A percentile compares a stretch with the other conserved stretches of the same genome.
Evolutionary conservation across 148 eudicot genomes (phyloP).

Genomic region (Cornus florida): DNA sequence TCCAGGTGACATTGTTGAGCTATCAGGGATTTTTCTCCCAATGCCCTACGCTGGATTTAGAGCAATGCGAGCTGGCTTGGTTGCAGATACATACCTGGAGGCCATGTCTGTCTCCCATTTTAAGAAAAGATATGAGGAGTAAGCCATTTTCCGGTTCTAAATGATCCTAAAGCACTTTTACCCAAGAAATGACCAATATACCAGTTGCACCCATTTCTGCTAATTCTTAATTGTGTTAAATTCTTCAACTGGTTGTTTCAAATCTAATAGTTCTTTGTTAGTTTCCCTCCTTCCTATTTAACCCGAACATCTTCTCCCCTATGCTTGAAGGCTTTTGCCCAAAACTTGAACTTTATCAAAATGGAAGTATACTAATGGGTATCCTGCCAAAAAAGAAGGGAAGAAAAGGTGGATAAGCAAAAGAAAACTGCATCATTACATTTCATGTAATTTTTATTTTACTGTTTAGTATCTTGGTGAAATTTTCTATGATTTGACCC

Average conservation of each 20-base stretch:
- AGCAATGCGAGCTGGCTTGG: slow-evolving; percentile 98
- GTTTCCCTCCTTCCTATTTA: not conserved
- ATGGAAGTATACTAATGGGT: not conserved
- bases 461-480: no score
- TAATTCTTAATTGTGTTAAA: not conserved
- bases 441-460: not conserved
- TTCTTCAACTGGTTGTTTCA: not conserved
- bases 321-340: not conserved
- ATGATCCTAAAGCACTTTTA: not conserved
- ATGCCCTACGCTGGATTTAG: slow-evolving; percentile 96
- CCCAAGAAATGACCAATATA: not conserved
- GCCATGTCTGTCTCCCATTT: slow-evolving; percentile 95
- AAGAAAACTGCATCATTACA: not conserved
- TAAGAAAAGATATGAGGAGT: slow-evolving; percentile 99
- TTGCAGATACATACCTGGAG: slow-evolving; percentile 98
- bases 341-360: not conserved
- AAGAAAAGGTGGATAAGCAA: not conserved
- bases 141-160: slow-evolving; percentile 31
- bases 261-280: not conserved
- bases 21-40: slow-evolving; percentile 95
- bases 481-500: no score
- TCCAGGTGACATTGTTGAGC: slow-evolving; percentile 95
- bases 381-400: not conserved
- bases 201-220: not conserved
- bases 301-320: not conserved